Base-by-base conservation (phyloP, 345 rosid species). In the Corchorus olitorius region DNA sequence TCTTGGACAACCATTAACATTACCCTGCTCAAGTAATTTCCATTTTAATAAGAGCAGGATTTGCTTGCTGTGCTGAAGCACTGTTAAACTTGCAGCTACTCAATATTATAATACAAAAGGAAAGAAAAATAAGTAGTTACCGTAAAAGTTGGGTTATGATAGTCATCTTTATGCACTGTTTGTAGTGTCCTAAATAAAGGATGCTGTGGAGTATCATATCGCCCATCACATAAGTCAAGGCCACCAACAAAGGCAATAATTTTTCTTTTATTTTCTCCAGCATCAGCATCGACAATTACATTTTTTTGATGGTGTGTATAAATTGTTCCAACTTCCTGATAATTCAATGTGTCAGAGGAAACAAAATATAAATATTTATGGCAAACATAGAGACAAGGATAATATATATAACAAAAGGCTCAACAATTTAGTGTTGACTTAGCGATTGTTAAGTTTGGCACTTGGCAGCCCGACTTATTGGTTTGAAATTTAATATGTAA, bases 251-350 rank as follows among this genome's bases (percentile, higher is more conserved):
- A 95, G 77, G 99, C 98, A 72, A 93, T 70, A 53, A 95, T 90
- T 87, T 93, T 93, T 79, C 99, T 92, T 81, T 79, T 82, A 79
- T 82, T 81, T 65, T 75, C 72, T 48, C 97, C 94, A 59, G 97
- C 97, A 87, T 95, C 97, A 14, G 96, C 91, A 88, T 95, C 99
- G 49, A 93, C 89, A 80, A 95, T 95, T 61, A 95, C 86, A 54
- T 89, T 93, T 81, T 95, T 95, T 81, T 95, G 99, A 82, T 95
- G 99, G 87, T 95, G 99, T 5, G 99, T 93, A 80, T 93, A 95
- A 80, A 95, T 93, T 22, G 94, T 87, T 80, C 85, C 99, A 50
- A 88, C 92, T 91, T 95, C 99, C 99, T 95, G 86, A 81, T 73
- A 73, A 65, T 34, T 56, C 52, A 62, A 34, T 2, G 52, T 46